Evolutionary conservation across 2,329 filamentous ascomycete species (phyloP).

Genomic region (Drechslera avenae): DNA sequence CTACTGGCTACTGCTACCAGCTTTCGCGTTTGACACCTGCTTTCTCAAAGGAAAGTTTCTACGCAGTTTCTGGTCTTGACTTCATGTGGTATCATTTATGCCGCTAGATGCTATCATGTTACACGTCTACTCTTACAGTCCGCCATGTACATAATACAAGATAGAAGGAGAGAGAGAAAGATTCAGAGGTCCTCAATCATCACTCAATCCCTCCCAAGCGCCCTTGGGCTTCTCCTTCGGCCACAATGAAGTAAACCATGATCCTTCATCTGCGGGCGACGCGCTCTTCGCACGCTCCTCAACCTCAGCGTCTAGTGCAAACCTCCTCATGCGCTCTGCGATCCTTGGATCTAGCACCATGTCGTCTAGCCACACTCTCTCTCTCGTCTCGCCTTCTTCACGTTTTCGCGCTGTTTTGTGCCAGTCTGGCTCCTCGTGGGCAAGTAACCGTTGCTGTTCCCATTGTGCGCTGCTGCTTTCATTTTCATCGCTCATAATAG

Average conservation of each 20-base stretch:
- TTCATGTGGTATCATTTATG: constrained; percentile 19
- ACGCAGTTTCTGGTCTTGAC: background rate
- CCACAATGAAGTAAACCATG: constrained; percentile 41
- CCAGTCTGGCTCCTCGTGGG: constrained; percentile 79
- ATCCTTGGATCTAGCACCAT: constrained; percentile 79
- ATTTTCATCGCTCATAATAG: constrained; percentile 37
- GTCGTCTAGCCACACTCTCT: constrained; percentile 74
- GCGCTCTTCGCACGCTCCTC: constrained; percentile 64
- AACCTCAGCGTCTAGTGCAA: constrained; percentile 71
- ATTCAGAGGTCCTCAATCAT: constrained; percentile 29
- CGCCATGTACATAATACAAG: constrained; percentile 24
- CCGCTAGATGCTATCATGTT: constrained; percentile 28
- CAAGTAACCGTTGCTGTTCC: constrained; percentile 70
- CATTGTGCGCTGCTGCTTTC: constrained; percentile 46
- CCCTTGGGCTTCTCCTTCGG: constrained; percentile 41
- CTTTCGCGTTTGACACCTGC: background rate
- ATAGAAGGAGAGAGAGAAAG: constrained; percentile 27
- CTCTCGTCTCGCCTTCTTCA: constrained; percentile 56
- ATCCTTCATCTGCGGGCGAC: constrained; percentile 18
- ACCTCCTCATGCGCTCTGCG: constrained; percentile 77
- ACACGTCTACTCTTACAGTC: constrained; percentile 38
- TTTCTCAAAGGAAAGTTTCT: background rate
- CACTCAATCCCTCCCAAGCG: constrained; percentile 40
- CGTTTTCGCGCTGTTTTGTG: constrained; percentile 73
- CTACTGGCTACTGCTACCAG: background rate